phyloP scores from a whole-genome alignment of 2,329 filamentous ascomycete genomes.

The Talaromyces sp. region DNA sequence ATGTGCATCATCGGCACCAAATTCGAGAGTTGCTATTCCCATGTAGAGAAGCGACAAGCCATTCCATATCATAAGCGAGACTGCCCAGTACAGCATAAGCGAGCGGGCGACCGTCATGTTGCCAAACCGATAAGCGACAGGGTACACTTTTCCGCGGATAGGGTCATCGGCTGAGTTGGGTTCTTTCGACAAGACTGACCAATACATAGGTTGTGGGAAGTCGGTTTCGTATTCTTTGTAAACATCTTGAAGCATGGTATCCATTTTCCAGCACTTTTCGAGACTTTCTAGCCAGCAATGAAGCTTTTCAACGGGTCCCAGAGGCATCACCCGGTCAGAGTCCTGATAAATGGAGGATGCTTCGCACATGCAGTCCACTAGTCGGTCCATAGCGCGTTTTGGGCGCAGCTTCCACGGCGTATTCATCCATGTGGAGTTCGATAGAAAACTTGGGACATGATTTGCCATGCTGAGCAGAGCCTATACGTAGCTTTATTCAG shows the following conservation, averaged over 20 bases:
- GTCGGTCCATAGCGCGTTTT: conserved; percentile 27
- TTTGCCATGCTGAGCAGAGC: conserved; percentile 29
- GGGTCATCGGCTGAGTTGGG: conserved; percentile 14
- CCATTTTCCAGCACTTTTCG: conserved; percentile 28
- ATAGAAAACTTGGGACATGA: conserved; percentile 27
- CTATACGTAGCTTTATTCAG: conserved; percentile 20
- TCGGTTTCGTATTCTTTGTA: conserved; percentile 25
- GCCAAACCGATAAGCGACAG: conserved; percentile 30
- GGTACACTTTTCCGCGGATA: conserved; percentile 25
- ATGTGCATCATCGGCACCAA: conserved; percentile 9
- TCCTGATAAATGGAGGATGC: conserved; percentile 26
- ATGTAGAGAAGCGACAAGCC: conserved; percentile 32
- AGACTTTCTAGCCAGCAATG: conserved; percentile 22
- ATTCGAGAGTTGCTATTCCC: conserved; percentile 22
- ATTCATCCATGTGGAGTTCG: conserved; percentile 30
- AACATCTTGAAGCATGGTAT: conserved; percentile 25
- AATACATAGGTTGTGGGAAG: conserved; percentile 28
- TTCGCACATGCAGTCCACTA: conserved; percentile 31
- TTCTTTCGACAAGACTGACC: conserved; percentile 26
- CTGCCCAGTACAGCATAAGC: conserved; percentile 34
- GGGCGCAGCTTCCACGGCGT: conserved; percentile 27
- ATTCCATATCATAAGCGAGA: conserved; percentile 32
- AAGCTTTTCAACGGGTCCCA: conserved; percentile 20
- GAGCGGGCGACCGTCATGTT: conserved; percentile 27
- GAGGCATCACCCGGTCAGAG: conserved; percentile 18